phyloP scores from a whole-genome alignment of 164 flowering plant genomes.

The Buxus sempervirens region DNA sequence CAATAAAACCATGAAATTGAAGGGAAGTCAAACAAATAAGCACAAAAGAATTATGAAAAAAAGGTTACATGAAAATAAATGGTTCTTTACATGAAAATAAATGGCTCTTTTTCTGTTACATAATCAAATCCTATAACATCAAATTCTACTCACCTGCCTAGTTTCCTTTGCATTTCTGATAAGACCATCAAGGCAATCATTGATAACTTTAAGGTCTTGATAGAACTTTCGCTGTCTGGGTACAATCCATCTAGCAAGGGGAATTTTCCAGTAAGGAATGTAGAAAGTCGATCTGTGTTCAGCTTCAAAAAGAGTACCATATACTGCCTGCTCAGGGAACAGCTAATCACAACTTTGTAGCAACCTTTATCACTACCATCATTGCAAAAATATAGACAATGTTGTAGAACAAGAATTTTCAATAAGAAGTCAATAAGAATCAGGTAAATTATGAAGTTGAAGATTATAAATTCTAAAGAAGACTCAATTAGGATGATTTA shows the following conservation, averaged over 20 bases:
- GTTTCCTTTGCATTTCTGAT: slow-evolving; percentile 91
- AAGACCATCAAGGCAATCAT: slow-evolving; percentile 92
- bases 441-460: too few species aligned
- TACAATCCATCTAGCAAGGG: slow-evolving; percentile 79
- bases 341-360: slow-evolving; percentile 4
- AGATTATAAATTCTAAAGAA: too few species aligned
- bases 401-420: background rate
- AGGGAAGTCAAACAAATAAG: background rate
- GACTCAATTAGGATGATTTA: too few species aligned
- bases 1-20: background rate
- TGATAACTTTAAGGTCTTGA: slow-evolving; percentile 70
- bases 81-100: background rate
- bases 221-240: slow-evolving; percentile 93
- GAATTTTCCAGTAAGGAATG: slow-evolving; percentile 92
- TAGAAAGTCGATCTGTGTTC: slow-evolving; percentile 98
- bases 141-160: slow-evolving; percentile 59
- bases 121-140: background rate
- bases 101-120: background rate
- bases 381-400: background rate
- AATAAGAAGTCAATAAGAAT: background rate
- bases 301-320: slow-evolving; percentile 98
- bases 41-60: too few species aligned
- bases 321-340: slow-evolving; percentile 65
- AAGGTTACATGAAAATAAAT: background rate
- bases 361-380: background rate